Evolutionary conservation across 495 filamentous ascomycete genomes (phyloP), one percentile per base, ranked within the genome.

Genomic region (Ramalina peruviana): DNA sequence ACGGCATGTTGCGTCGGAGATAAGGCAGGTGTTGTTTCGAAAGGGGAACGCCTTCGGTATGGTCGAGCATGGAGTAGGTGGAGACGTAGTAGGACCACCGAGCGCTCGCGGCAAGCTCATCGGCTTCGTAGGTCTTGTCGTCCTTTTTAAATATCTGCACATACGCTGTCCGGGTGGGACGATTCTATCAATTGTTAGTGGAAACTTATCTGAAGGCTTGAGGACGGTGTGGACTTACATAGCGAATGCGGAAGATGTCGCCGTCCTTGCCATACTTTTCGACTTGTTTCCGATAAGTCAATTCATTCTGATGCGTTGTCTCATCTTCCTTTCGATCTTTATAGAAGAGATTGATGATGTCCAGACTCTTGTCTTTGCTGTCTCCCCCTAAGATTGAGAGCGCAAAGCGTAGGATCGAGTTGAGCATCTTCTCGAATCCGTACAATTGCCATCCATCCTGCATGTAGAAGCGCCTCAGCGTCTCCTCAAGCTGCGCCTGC

Each of bases 31-130:
- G 71, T 58, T 93, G 71, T 19, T 74, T 73, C 6, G 72, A 72
- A 38, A 80, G 72, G 6, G 73, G 68, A 6, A 96, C 73, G 25
- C 86, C 86, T 64, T 99, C 93, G 13, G 93, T 99, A 6, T 83
- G 85, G 50, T 93, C 88, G 40, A 87, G 72, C 60, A 85, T 84
- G 43, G 83, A 81, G 65, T 83, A 99, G 10, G 88, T 85, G 38
- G 87, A 86, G 39, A 94, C 84, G 60, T 99, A 99, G 71, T 90
- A 89, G 44, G 85, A 83, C 90, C 90, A 97, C 45, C 72, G 73
- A 41, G 74, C 72, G 48, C 79, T 74, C 26, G 69, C 64, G 53
- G 68, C 74, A 27, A 83, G 61, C 20, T 75, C 72, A 30, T 74
- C 72, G 46, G 68, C 70, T 47, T 87, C 78, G 58, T 90, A 83